Conservation (phyloP, 371 early-diverging fungal genomes). For the Mortierella sp. region DNA sequence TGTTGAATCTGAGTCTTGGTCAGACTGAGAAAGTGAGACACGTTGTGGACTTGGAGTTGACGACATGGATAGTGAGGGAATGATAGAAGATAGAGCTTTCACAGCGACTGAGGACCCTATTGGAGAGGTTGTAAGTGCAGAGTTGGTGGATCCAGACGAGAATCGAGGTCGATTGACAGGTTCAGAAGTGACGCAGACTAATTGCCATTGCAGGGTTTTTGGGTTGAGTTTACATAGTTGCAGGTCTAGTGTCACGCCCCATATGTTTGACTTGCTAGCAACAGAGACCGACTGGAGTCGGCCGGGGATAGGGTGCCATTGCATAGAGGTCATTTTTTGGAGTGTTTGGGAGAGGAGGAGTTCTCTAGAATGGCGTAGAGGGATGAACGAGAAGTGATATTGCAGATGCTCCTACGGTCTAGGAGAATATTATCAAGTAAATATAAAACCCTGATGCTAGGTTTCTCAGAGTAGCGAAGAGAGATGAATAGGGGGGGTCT, state of each 20-base stretch:
- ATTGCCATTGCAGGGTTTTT: constrained; percentile 33
- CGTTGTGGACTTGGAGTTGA: not conserved
- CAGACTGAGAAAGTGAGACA: constrained; percentile 5
- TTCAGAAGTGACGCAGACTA: constrained; percentile 44
- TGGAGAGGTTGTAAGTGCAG: not conserved
- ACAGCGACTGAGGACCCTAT: not conserved
- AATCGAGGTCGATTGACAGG: constrained; percentile 13
- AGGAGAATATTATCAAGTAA: too few species aligned
- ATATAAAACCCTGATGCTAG: too few species aligned
- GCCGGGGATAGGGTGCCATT: constrained; percentile 48
- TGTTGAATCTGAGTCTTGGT: constrained; percentile 34
- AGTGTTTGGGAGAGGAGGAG: not conserved
- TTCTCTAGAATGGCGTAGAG: constrained; percentile 10
- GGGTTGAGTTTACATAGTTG: constrained; percentile 46
- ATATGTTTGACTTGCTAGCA: constrained; percentile 35
- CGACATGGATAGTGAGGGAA: not conserved
- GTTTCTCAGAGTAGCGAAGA: too few species aligned
- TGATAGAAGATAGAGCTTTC: constrained; percentile 5
- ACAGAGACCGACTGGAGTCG: constrained; percentile 51
- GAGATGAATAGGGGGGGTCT: too few species aligned
- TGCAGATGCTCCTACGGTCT: too few species aligned
- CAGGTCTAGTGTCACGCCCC: constrained; percentile 52
- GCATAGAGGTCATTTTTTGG: constrained; percentile 8
- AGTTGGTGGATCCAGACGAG: constrained; percentile 19
- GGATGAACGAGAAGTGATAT: not conserved